Percentiles rank a stretch among this genome's conserved stretches.
Evolutionary conservation across 2,329 filamentous ascomycete genomes (phyloP).

Genomic region (Neonectria hederae): DNA sequence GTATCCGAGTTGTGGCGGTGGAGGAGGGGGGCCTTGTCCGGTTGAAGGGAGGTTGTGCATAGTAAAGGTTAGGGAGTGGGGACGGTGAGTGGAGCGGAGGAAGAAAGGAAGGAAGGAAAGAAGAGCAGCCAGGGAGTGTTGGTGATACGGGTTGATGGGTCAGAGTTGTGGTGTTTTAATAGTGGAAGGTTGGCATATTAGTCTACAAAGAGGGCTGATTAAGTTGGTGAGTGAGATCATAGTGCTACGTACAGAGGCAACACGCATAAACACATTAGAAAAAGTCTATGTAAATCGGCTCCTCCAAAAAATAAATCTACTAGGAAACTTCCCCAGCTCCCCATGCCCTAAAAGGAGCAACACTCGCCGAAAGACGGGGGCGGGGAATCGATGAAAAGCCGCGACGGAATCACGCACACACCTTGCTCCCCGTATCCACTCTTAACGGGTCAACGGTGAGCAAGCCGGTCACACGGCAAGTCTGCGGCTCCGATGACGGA

Average conservation of each 20-base stretch:
- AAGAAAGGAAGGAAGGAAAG: not conserved
- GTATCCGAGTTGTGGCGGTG: constrained; percentile 2
- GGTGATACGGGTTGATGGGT: not conserved
- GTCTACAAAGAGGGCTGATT: not conserved
- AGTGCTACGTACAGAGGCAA: not conserved
- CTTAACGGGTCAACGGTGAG: constrained; percentile 21
- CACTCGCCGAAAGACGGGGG: constrained; percentile 17
- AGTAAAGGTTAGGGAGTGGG: constrained; percentile 8
- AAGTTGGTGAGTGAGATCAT: not conserved
- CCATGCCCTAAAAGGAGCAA: constrained; percentile 5
- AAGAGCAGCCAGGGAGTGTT: not conserved
- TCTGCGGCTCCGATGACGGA: constrained; percentile 24
- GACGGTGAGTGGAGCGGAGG: not conserved
- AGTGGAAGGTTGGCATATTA: not conserved
- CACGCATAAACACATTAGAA: not conserved
- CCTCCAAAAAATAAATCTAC: not conserved
- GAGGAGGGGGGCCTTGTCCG: constrained; percentile 14
- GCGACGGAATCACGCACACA: constrained; percentile 15
- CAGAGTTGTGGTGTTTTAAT: constrained; percentile 1
- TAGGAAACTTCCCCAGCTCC: constrained; percentile 7
- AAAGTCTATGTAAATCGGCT: not conserved
- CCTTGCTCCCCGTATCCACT: constrained; percentile 17
- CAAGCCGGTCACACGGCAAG: constrained; percentile 23
- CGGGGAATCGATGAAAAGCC: constrained; percentile 18
- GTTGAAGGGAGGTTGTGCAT: constrained; percentile 20